phyloP scores from a whole-genome alignment of 768 basidiomycete genomes.

The Boletus patriciae region DNA sequence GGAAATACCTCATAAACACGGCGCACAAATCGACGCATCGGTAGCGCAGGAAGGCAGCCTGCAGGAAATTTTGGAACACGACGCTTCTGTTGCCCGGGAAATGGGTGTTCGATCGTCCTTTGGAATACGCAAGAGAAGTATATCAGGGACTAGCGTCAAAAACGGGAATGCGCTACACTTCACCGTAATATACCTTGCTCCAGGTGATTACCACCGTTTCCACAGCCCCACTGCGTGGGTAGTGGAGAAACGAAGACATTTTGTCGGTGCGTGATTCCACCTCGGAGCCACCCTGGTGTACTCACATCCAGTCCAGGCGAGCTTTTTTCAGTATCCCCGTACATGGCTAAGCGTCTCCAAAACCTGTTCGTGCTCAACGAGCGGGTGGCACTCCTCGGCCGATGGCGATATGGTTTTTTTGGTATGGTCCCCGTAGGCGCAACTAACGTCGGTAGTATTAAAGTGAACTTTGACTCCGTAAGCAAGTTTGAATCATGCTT shows the following conservation, averaged over 20 bases:
- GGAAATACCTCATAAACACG: constrained; percentile 53
- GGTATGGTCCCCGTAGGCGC: constrained; percentile 97
- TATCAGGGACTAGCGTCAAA: constrained; percentile 51
- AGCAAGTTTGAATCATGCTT: constrained; percentile 3
- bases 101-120: constrained; percentile 57
- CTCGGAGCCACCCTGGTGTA: not conserved
- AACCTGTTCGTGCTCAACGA: constrained; percentile 98
- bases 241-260: constrained; percentile 92
- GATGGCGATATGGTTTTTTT: constrained; percentile 96
- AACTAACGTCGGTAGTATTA: constrained; percentile 96
- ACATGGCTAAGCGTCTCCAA: constrained; percentile 86
- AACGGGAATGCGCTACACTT: constrained; percentile 88
- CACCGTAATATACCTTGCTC: constrained; percentile 94
- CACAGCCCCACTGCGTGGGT: constrained; percentile 97
- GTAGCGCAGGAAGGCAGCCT: constrained; percentile 56
- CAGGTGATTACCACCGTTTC: constrained; percentile 98
- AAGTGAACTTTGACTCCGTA: constrained; percentile 91
- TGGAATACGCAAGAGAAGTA: constrained; percentile 33
- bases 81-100: constrained; percentile 68
- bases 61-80: constrained; percentile 61
- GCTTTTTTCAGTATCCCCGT: constrained; percentile 94
- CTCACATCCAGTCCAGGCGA: constrained; percentile 54
- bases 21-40: constrained; percentile 72
- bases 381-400: constrained; percentile 89
- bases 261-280: constrained; percentile 63